phyloP scores from a whole-genome alignment of 257 asterid genomes.

The Haberlea rhodopensis region DNA sequence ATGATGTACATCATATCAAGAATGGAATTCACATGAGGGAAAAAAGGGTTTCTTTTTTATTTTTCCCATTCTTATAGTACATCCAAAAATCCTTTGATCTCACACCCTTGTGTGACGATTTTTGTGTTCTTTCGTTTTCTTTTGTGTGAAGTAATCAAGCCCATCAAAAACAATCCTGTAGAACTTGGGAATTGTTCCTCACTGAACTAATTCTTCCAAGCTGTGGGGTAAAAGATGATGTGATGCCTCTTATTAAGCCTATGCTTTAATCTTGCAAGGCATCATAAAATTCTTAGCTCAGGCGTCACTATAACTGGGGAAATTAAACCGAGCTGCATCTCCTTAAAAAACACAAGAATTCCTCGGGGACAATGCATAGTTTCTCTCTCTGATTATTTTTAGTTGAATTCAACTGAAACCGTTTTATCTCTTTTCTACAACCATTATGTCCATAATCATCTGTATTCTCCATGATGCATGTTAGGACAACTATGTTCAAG shows the following conservation, averaged over 20 bases:
- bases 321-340: neutral
- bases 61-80: neutral
- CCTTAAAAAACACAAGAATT: neutral
- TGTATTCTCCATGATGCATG: neutral
- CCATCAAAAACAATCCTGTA: neutral
- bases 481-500: neutral
- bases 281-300: neutral
- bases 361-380: neutral
- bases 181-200: neutral
- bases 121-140: neutral
- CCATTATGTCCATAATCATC: slow-evolving; percentile 7
- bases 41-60: slow-evolving; percentile 11
- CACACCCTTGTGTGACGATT: slow-evolving; percentile 2
- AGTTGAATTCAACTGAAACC: neutral
- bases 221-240: neutral
- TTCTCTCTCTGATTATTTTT: neutral
- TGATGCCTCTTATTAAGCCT: no score
- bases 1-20: neutral
- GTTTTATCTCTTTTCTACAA: neutral
- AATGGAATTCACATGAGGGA: neutral
- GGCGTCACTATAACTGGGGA: neutral
- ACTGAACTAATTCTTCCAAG: neutral
- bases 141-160: neutral
- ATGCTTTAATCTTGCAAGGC: slow-evolving; percentile 17
- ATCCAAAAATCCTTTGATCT: neutral